phyloP scores from a whole-genome alignment of 164 flowering plant species.

The Chimonanthus salicifolius region DNA sequence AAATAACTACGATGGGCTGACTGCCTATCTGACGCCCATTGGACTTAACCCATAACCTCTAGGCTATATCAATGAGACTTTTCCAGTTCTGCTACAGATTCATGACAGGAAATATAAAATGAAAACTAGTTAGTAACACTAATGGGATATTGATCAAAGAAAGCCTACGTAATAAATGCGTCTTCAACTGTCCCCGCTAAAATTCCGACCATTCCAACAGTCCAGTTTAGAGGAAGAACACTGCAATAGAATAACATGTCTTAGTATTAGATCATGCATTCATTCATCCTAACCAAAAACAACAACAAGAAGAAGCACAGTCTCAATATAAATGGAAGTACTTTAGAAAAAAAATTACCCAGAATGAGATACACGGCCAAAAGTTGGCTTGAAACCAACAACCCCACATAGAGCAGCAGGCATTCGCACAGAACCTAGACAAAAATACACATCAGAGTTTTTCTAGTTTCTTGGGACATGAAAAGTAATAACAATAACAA shows the following conservation, averaged over 20 bases:
- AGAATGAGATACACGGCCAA: conserved; percentile 67
- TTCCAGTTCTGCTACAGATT: not conserved
- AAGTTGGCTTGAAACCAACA: conserved; percentile 87
- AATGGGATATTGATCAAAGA: not conserved
- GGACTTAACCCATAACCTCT: no score
- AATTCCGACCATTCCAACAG: conserved; percentile 92
- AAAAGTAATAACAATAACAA: no score
- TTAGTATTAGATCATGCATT: not conserved
- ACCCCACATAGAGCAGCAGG: conserved; percentile 98
- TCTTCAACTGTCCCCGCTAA: conserved; percentile 86
- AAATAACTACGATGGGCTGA: no score
- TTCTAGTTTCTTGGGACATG: not conserved
- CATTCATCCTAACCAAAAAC: not conserved
- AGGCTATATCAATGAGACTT: no score
- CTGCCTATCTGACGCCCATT: no score
- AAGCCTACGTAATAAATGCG: conserved; percentile 67
- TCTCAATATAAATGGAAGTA: not conserved
- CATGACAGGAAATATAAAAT: not conserved
- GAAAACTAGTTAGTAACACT: not conserved
- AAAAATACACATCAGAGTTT: conserved; percentile 8
- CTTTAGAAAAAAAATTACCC: conserved; percentile 42
- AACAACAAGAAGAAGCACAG: not conserved
- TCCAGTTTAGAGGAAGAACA: conserved; percentile 87
- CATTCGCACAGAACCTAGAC: conserved; percentile 81
- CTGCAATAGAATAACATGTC: conserved; percentile 29